Base-by-base conservation (phyloP, 805 yeast genomes). In the Suhomyces sp. region DNA sequence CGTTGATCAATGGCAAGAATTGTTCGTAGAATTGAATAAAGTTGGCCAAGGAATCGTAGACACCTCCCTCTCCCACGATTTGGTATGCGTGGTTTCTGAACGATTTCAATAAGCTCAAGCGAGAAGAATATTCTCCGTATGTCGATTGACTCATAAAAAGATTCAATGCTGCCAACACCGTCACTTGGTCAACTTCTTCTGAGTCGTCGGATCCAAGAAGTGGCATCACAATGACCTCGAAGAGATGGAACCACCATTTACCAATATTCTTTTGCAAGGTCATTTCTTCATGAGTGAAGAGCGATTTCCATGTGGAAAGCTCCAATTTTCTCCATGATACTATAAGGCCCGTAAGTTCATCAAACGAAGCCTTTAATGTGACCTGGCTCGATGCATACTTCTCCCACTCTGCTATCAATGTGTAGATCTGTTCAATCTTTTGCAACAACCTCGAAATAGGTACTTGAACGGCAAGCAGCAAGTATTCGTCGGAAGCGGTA, bases 281-380 rank as follows among this genome's bases (percentile, higher is more conserved):
- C 15, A 61, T 57, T 48, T 84, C 87, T 64, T 90, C 97, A 53
- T 82, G 79, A 7, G 69, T 74, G 62, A 94, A 87, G 45, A 94
- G 74, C 2, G 84, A 74, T 48, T 85, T 85, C 97, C 98, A 94
- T 1, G 96, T 85, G 0, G 86, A 76, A 46, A 94, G 78, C 67
- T 94, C 99, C 40, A 92, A 68, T 60, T 82, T 83, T 74, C 99
- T 83, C 99, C 99, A 94, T 0, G 88, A 78, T 3, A 94, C 92
- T 58, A 94, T 88, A 55, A 92, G 71, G 0, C 70, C 62, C 0
- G 96, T 84, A 29, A 90, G 68, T 12, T 78, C 75, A 41, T 82
- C 85, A 55, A 85, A 79, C 48, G 82, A 80, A 0, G 60, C 62
- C 40, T 73, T 73, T 49, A 94, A 71, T 1, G 96, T 81, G 0